Conservation (phyloP, 768 basidiomycete species). For the Leccinum uliginosum region DNA sequence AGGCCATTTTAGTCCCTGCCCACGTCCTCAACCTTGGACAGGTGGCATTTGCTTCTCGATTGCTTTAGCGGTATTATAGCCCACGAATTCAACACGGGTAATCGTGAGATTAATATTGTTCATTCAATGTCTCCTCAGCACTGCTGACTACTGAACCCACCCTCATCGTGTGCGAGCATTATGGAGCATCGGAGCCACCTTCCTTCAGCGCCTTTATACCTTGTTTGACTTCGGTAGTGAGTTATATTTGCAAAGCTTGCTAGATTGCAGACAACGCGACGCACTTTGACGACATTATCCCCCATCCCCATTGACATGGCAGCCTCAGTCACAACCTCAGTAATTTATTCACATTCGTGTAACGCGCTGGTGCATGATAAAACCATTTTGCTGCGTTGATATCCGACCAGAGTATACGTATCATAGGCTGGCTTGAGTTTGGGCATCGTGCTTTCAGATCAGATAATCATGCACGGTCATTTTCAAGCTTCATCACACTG, state of each 20-base stretch:
- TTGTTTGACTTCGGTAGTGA: no score
- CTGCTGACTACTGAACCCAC: no score
- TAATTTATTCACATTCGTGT: neutral
- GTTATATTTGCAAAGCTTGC: no score
- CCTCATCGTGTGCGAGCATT: no score
- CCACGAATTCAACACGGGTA: no score
- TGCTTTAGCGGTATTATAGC: no score
- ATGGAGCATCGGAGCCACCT: no score
- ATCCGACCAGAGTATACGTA: neutral
- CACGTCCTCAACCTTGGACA: constrained; percentile 37
- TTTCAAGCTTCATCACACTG: neutral
- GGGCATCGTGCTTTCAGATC: neutral
- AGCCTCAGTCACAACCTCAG: neutral
- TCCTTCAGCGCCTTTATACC: no score
- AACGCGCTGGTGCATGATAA: neutral
- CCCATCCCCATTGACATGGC: constrained; percentile 14
- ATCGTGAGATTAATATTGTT: no score
- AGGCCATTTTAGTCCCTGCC: constrained; percentile 30
- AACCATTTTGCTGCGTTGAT: neutral
- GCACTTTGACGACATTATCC: neutral
- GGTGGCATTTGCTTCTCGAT: constrained; percentile 16
- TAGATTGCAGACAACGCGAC: no score
- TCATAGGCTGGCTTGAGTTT: neutral
- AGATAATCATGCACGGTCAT: neutral
- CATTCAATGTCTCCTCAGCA: no score